Percentiles rank a stretch among this genome's conserved stretches.
These are phyloP conservation scores for Pyrenophora teres DNA, from an alignment of 2,329 filamentous ascomycete genomes.

Conservation along the genomic window DNA sequence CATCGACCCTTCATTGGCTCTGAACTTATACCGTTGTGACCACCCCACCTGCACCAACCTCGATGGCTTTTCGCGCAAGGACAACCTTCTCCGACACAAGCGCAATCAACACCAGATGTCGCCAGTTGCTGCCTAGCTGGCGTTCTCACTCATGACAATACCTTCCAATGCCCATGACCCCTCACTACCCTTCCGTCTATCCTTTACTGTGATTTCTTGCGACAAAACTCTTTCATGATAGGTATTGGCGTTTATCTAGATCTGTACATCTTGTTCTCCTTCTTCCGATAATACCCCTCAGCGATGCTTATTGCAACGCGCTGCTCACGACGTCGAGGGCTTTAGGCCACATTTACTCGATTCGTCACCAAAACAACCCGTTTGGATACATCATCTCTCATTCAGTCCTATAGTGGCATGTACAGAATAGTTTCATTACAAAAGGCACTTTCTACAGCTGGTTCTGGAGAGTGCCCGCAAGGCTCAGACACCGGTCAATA, in stretches of 20 bases:
- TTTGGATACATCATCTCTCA: neutral
- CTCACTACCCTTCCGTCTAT: neutral
- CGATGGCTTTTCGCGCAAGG: slow-evolving; percentile 42
- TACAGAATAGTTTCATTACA: neutral
- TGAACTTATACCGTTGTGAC: slow-evolving; percentile 26
- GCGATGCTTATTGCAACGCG: slow-evolving; percentile 1
- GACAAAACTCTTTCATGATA: neutral
- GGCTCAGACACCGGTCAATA: too few relatives aligned
- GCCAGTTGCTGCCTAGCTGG: neutral
- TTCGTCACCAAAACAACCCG: neutral
- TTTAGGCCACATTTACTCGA: neutral
- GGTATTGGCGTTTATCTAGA: neutral
- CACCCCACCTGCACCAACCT: slow-evolving; percentile 33
- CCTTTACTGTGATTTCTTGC: neutral
- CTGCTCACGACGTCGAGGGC: slow-evolving; percentile 3
- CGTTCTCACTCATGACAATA: neutral
- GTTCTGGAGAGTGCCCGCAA: too few relatives aligned
- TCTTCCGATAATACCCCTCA: slow-evolving; percentile 4
- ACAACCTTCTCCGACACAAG: slow-evolving; percentile 43
- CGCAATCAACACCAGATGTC: slow-evolving; percentile 33
- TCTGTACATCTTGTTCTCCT: neutral
- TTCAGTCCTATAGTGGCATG: neutral
- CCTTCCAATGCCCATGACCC: neutral
- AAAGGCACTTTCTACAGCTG: neutral
- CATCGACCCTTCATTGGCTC: slow-evolving; percentile 17